Evolutionary conservation across 2,329 filamentous ascomycete species (phyloP).

Genomic region (Beauveria sp.): DNA sequence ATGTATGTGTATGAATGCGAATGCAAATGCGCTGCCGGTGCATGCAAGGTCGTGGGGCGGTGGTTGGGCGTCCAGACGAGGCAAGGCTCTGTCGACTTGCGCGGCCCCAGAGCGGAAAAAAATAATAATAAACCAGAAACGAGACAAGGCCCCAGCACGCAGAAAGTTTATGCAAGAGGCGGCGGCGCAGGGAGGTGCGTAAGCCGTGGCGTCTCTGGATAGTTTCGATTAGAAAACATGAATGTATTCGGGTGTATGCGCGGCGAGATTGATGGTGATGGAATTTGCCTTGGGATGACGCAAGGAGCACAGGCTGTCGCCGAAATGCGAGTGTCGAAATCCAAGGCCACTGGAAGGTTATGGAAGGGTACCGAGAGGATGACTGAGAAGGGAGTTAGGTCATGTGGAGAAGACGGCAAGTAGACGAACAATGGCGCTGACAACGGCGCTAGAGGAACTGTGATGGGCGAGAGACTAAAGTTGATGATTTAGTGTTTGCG

Average conservation of each 20-base stretch:
- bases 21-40: background rate
- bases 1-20: background rate
- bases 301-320: slow-evolving; percentile 10
- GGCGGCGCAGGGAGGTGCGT: background rate
- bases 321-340: slow-evolving; percentile 1
- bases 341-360: background rate
- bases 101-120: background rate
- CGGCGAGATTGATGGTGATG: background rate
- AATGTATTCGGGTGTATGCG: background rate
- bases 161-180: slow-evolving; percentile 1
- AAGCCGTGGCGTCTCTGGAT: background rate
- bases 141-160: background rate
- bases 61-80: background rate
- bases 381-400: background rate
- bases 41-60: slow-evolving; percentile 2
- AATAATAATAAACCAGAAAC: background rate
- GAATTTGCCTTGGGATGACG: slow-evolving; percentile 5
- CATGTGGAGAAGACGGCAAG: background rate
- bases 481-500: background rate
- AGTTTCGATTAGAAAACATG: slow-evolving; percentile 1
- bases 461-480: background rate
- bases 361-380: background rate
- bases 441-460: background rate
- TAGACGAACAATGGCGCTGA: background rate
- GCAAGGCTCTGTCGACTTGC: background rate